phyloP scores from a whole-genome alignment of 306 rosid species.

The Cucumis hystrix region DNA sequence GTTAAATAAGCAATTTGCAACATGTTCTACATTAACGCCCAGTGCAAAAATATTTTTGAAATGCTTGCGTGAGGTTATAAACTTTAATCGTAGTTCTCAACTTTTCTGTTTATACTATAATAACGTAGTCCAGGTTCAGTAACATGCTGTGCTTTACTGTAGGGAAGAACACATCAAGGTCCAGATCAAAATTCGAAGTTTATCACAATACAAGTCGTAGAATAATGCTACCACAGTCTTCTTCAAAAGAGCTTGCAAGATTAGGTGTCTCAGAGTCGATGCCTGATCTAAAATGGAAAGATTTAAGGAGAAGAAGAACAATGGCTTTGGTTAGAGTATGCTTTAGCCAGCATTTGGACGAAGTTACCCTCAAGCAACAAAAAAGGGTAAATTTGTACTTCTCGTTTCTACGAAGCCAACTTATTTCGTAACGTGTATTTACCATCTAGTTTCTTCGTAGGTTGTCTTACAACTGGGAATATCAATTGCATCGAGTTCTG shows the following conservation, averaged over 20 bases:
- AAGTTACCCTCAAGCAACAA: constrained; percentile 60
- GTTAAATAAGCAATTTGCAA: not conserved
- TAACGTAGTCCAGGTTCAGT: constrained; percentile 12
- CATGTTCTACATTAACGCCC: not conserved
- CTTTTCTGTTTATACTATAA: not conserved
- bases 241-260: constrained; percentile 46
- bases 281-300: constrained; percentile 41
- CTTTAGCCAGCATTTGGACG: constrained; percentile 75
- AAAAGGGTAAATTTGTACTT: constrained; percentile 46
- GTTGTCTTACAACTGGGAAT: constrained; percentile 49
- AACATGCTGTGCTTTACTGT: constrained; percentile 14
- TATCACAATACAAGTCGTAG: constrained; percentile 39
- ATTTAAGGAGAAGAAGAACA: constrained; percentile 74
- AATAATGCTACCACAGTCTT: constrained; percentile 18
- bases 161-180: constrained; percentile 39
- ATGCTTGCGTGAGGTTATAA: not conserved
- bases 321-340: constrained; percentile 53
- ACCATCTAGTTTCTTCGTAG: constrained; percentile 32
- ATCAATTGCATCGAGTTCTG: constrained; percentile 53
- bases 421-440: constrained; percentile 4
- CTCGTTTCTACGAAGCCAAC: constrained; percentile 6
- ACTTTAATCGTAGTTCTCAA: not conserved
- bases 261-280: constrained; percentile 31
- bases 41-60: not conserved
- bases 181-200: constrained; percentile 58